Conservation (phyloP, 345 rosid species). For the Syzygium jambos region DNA sequence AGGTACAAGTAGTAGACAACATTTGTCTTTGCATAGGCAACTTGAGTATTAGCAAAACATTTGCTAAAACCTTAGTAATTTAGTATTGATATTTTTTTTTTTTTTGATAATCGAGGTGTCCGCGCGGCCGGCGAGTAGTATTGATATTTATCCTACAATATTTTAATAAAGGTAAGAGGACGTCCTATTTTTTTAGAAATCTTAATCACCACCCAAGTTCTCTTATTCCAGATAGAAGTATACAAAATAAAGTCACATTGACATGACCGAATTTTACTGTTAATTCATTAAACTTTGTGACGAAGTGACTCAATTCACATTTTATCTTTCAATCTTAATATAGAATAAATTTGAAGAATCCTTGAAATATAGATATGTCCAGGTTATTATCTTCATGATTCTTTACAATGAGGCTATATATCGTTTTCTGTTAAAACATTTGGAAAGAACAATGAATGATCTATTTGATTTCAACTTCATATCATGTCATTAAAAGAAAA, state of each 20-base stretch:
- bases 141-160: not conserved
- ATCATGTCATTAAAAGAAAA: not conserved
- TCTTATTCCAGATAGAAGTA: not conserved
- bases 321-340: rapidly evolving
- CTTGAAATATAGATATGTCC: not conserved
- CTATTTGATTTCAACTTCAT: not conserved
- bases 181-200: not conserved
- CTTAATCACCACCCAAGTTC: not conserved
- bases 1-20: not conserved
- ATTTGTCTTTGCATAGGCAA: not conserved
- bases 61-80: not conserved
- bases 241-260: too few relatives aligned
- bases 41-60: not conserved
- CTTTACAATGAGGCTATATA: not conserved
- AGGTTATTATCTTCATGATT: not conserved
- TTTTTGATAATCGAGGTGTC: too few relatives aligned
- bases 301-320: not conserved
- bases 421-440: not conserved
- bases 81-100: not conserved
- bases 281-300: not conserved
- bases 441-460: not conserved
- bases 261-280: too few relatives aligned
- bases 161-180: not conserved
- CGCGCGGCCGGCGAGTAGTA: too few relatives aligned
- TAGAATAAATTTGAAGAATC: not conserved